Evolutionary conservation across 2,329 filamentous ascomycete genomes (phyloP).

Genomic region (Daldinia sp.): DNA sequence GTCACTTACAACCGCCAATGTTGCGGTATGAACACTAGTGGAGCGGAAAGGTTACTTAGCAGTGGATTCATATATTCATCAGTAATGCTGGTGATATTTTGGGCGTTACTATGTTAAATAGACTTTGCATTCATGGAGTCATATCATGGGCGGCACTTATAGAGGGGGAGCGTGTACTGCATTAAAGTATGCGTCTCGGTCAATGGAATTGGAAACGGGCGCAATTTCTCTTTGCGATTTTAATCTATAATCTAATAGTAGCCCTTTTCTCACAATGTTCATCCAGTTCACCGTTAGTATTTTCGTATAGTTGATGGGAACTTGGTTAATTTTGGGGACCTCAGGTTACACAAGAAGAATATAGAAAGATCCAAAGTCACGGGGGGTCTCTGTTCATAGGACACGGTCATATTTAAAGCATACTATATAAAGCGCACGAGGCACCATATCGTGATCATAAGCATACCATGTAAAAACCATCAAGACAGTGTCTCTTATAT

Average conservation of each 20-base stretch:
- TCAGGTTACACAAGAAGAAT: background rate
- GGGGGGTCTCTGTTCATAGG: background rate
- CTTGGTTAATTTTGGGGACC: background rate
- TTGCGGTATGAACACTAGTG: conserved; percentile 61
- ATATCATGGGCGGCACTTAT: conserved; percentile 33
- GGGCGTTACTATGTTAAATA: conserved; percentile 39
- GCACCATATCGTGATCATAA: background rate
- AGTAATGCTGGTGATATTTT: conserved; percentile 33
- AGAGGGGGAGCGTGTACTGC: conserved; percentile 26
- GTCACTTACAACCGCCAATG: conserved; percentile 74
- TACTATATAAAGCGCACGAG: background rate
- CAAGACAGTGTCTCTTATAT: background rate
- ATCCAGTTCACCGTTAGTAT: background rate
- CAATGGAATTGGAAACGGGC: conserved; percentile 26
- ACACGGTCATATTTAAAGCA: background rate
- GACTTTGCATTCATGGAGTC: conserved; percentile 11
- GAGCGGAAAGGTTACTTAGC: conserved; percentile 20
- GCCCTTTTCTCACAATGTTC: background rate
- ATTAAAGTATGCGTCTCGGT: conserved; percentile 1
- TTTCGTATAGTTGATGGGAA: background rate
- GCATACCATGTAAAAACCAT: background rate
- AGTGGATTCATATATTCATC: conserved; percentile 32
- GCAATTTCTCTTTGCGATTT: background rate
- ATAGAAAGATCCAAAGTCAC: background rate
- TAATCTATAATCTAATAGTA: conserved; percentile 12